These are phyloP conservation scores for Mycosphaerella arachidis DNA, from an alignment of 2,329 filamentous ascomycete species.

Conservation along the genomic window DNA sequence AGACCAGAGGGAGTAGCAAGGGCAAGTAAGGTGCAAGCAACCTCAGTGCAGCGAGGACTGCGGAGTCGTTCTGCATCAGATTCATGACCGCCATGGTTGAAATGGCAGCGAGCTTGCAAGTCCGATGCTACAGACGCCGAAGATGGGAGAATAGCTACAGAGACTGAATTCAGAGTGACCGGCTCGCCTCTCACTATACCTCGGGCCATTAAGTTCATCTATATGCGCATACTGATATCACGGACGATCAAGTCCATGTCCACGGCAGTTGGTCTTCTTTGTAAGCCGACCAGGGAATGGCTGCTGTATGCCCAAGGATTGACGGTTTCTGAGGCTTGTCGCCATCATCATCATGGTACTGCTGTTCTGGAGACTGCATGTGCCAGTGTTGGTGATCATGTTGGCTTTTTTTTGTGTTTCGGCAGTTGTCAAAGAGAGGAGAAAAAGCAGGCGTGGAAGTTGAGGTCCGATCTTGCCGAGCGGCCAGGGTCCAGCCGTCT, in stretches of 20 bases:
- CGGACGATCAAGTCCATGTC: neutral
- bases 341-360: neutral
- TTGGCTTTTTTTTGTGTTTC: neutral
- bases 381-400: neutral
- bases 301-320: neutral
- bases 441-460: no score
- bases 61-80: conserved; percentile 8
- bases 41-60: conserved; percentile 15
- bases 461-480: no score
- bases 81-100: conserved; percentile 19
- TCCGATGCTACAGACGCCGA: neutral
- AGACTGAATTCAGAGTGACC: neutral
- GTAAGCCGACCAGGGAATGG: neutral
- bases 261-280: neutral
- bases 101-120: conserved; percentile 1
- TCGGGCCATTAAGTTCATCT: neutral
- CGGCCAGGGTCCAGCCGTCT: no score
- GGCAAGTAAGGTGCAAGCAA: conserved; percentile 20
- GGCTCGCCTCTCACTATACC: neutral
- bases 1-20: conserved; percentile 17
- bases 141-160: neutral
- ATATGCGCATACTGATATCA: neutral
- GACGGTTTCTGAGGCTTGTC: neutral
- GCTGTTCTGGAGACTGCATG: neutral
- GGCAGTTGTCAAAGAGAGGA: neutral